Conservation (phyloP, 208 protist species). For the Leishmania lainsoni region DNA sequence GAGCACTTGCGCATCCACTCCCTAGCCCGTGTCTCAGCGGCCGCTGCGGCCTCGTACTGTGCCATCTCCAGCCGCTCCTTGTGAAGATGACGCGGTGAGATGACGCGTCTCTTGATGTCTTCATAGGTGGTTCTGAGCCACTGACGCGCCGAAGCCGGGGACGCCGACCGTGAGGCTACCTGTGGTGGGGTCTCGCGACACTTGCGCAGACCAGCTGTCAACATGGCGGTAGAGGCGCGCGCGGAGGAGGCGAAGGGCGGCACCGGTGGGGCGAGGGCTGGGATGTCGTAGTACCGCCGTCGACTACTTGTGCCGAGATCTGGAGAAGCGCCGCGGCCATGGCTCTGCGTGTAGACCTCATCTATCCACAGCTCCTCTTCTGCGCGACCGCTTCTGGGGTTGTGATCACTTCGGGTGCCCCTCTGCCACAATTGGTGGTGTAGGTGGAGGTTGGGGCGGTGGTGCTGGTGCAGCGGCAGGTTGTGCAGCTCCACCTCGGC, state of each 20-base stretch:
- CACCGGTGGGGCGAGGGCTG: slow-evolving; percentile 11
- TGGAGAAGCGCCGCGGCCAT: not conserved
- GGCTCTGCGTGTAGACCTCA: slow-evolving; percentile 15
- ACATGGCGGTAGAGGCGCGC: not conserved
- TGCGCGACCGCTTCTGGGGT: not conserved
- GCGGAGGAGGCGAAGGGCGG: slow-evolving; percentile 7
- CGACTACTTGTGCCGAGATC: not conserved
- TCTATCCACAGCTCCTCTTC: slow-evolving; percentile 23
- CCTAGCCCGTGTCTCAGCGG: not conserved
- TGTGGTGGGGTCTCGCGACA: slow-evolving; percentile 8
- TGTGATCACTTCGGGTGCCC: not conserved
- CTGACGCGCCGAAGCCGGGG: not conserved
- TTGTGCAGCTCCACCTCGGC: not conserved
- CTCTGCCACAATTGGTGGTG: not conserved
- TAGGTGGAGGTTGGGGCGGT: not conserved
- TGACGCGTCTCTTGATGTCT: not conserved
- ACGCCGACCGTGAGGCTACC: slow-evolving; percentile 5
- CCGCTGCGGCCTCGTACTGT: slow-evolving; percentile 18
- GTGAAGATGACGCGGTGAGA: not conserved
- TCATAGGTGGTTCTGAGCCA: not conserved
- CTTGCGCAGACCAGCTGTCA: not conserved
- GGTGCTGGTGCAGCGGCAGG: not conserved
- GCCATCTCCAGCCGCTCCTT: slow-evolving; percentile 10
- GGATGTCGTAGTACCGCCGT: slow-evolving; percentile 11
- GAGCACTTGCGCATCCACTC: not conserved